Base-by-base conservation (phyloP, 495 filamentous ascomycete genomes). In the Tuber calosporum region DNA sequence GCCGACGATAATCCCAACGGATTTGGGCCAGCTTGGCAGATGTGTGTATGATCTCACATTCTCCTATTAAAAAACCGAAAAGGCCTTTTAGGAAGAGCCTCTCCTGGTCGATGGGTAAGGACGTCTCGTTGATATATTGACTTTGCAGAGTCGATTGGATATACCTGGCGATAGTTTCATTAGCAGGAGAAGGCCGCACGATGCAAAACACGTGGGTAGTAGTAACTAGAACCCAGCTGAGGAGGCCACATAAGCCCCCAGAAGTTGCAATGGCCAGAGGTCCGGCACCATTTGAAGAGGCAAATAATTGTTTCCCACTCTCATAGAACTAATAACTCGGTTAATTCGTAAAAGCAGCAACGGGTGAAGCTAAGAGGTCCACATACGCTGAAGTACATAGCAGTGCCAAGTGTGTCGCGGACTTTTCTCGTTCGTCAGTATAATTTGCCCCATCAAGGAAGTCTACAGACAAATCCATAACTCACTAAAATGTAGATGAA, bases 331-430 rank as follows among this genome's bases (percentile, higher is more conserved):
- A 7, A 72, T 26, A 42, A 45, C 8, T 8, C 34, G 22, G 74
- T 71, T 39, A 75, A 43, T 7, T n/a, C 40, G 67, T 22, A 69
- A 73, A 67, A 36, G 20, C 20, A 43, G n/a, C 1, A 39, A n/a
- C 15, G 15, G 4, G 5, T 37, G 37, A 67, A 69, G 70, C 53
- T 34, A 19, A 34, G 13, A 30, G 43, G 36, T 2, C 15, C 38
- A 41, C 74, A 41, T 75, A 93, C 91, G 72, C 90, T 89, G 80
- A 97, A 97, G 82, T 97, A 97, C 71, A 96, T 89, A 3, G 87
- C 92, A 3, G 94, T 95, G 37, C 94, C 94, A 68, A 97, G 86
- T 0, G 92, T 95, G 81, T 97, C 94, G 67, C 94, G 88, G 81
- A 96, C 88, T 87, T 70, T 45, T 53, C 81, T 73, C 82, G 73